Base-by-base conservation (phyloP, 306 rosid genomes). In the Pterocarpus macrocarpus region DNA sequence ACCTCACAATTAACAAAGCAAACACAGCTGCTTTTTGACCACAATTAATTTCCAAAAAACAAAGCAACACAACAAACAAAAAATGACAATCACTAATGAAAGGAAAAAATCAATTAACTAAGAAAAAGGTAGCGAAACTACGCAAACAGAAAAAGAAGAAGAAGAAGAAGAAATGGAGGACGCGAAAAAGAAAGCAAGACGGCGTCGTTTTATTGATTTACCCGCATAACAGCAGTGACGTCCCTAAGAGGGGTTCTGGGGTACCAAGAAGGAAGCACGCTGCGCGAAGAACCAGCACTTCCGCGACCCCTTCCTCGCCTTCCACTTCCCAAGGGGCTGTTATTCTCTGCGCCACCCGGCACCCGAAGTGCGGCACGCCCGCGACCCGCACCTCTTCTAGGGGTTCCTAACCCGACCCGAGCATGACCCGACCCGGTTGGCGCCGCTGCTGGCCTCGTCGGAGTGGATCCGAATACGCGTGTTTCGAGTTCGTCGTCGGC, bases 231-330 rank as follows among this genome's bases (percentile, higher is more conserved):
- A 9, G 81, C 84, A n/a, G 94, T 91, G 64, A 95, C 83, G 28
- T 93, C 93, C 0, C 88, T 89, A 8, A 95, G 89, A 43, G 97
- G 97, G 17, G 94, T 88, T 74, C 99, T 76, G 0, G 95, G 99
- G 58, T 95, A 92, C 97, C 97, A 95, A 58, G 89, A 82, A 15
- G 99, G 97, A 5, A 95, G 84, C 14, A 80, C 47, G 5, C 94
- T 85, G 8, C 72, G 84, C 35, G 79, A 57, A 0, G 73, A 8
- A 52, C n/a, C 67, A 33, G 90, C 84, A 10, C 14, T 5, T 13
- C 58, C 61, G 1, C 61, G 28, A 6, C 45, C 78, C 47, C 92
- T 77, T 32, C 78, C 80, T 28, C 90, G 84, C 28, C 91, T 69
- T 4, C 62, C 1, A 62, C 79, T 65, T 16, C 75, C 80, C 12